Conservation (phyloP, 257 asterid species). For the Leptodermis oblonga region DNA sequence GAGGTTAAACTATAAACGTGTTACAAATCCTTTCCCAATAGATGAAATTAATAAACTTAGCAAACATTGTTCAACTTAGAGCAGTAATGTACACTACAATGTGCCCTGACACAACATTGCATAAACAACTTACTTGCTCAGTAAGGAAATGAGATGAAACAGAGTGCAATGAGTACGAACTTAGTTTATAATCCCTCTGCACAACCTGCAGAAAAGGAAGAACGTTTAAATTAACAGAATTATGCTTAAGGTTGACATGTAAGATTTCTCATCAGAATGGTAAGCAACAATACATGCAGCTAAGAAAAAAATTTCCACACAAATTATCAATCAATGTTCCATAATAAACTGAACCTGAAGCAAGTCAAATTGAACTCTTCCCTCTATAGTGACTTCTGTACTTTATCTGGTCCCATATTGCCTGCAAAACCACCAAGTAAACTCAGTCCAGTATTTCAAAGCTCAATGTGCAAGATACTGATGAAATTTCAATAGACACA, state of each 20-base stretch:
- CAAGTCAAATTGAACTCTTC: slow-evolving; percentile 96
- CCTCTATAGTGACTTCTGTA: slow-evolving; percentile 91
- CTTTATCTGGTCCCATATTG: slow-evolving; percentile 93
- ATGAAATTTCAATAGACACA: slow-evolving; percentile 3
- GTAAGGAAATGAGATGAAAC: slow-evolving; percentile 97
- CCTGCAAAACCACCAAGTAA: slow-evolving; percentile 48
- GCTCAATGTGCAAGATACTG: slow-evolving; percentile 12
- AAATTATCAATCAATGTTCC: neutral
- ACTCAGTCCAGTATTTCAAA: slow-evolving; percentile 27
- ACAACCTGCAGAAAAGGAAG: slow-evolving; percentile 49
- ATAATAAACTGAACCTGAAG: slow-evolving; percentile 63
- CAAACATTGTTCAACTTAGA: neutral
- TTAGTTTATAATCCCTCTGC: slow-evolving; percentile 92
- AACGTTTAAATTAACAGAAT: neutral
- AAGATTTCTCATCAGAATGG: neutral
- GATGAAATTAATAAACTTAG: neutral
- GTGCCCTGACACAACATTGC: neutral
- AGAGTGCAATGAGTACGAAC: slow-evolving; percentile 92
- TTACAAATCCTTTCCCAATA: neutral
- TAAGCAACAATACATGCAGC: neutral
- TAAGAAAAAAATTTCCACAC: slow-evolving; percentile 4
- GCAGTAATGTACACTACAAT: neutral
- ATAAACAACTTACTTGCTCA: slow-evolving; percentile 60
- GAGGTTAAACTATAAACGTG: neutral
- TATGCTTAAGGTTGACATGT: neutral